phyloP scores from a whole-genome alignment of 345 rosid genomes.

The Corymbia maculata region DNA sequence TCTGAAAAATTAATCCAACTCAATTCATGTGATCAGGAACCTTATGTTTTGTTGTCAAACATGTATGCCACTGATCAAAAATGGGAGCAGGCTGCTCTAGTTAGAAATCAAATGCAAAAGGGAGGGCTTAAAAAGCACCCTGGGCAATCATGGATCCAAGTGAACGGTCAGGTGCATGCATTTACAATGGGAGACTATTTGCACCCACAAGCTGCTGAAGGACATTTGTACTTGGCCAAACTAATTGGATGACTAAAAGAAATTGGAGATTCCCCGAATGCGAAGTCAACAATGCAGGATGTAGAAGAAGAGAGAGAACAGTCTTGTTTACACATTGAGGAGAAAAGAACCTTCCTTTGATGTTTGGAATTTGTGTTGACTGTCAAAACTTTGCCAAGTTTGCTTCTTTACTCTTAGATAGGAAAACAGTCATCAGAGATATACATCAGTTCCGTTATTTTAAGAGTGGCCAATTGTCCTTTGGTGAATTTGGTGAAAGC shows the following conservation, averaged over 20 bases:
- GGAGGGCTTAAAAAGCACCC: constrained; percentile 29
- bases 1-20: constrained; percentile 19
- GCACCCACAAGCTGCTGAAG: constrained; percentile 9
- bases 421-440: constrained; percentile 31
- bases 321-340: constrained; percentile 32
- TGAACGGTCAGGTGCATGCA: constrained; percentile 18
- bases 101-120: constrained; percentile 27
- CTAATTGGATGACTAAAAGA: constrained; percentile 20
- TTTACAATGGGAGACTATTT: constrained; percentile 29
- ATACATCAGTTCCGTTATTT: constrained; percentile 28
- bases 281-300: constrained; percentile 21
- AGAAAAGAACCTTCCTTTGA: constrained; percentile 23
- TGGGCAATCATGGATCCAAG: constrained; percentile 49
- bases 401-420: constrained; percentile 17
- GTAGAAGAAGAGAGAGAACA: constrained; percentile 27
- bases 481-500: constrained; percentile 35
- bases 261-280: constrained; percentile 19
- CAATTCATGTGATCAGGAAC: constrained; percentile 27
- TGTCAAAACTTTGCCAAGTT: constrained; percentile 29
- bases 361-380: constrained; percentile 16
- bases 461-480: constrained; percentile 26
- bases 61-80: constrained; percentile 15
- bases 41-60: constrained; percentile 34
- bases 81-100: constrained; percentile 32
- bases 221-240: constrained; percentile 18